Evolutionary conservation across 768 basidiomycete species (phyloP), one percentile per base, ranked within the genome.

Genomic region (Naganishia antarctica): DNA sequence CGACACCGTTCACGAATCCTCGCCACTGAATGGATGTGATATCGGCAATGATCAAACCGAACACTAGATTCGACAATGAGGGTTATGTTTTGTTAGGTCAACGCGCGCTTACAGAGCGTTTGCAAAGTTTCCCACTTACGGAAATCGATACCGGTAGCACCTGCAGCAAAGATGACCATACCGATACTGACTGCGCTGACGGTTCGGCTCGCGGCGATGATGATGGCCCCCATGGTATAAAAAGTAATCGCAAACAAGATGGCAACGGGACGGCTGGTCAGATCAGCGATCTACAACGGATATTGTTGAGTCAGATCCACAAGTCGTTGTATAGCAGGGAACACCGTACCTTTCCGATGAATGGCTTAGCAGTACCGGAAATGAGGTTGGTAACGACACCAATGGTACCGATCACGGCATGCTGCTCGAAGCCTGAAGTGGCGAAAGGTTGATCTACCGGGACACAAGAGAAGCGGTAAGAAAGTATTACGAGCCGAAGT

Each of bases 21-120:
- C 78, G 70, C 69, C 72, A 78, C 61, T 77, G 71, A 4, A 79
- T 69, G 4, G 74, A 71, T 23, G 72, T 74, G 31, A 78, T 70
- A 45, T 78, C 78, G 12, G 70, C 74, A 13, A 76, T 60, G 43
- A 77, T 40, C 68, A 76, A 69, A 18, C 65, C 67, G 60, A 66
- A 73, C 48, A 77, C 70, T 69, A 26, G n/a, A n/a, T n/a, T n/a
- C n/a, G n/a, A n/a, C n/a, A n/a, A n/a, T n/a, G n/a, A n/a, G n/a
- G n/a, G n/a, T n/a, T n/a, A n/a, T n/a, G n/a, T n/a, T n/a, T n/a
- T n/a, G n/a, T n/a, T n/a, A n/a, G n/a, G n/a, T n/a, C n/a, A n/a
- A n/a, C n/a, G n/a, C n/a, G n/a, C n/a, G n/a, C n/a, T n/a, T n/a
- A n/a, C n/a, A n/a, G n/a, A n/a, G n/a, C n/a, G n/a, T n/a, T n/a